Evolutionary conservation across 148 eudicot species (phyloP), one percentile per base, ranked within the genome.

Genomic region (Diospyros kaki): DNA sequence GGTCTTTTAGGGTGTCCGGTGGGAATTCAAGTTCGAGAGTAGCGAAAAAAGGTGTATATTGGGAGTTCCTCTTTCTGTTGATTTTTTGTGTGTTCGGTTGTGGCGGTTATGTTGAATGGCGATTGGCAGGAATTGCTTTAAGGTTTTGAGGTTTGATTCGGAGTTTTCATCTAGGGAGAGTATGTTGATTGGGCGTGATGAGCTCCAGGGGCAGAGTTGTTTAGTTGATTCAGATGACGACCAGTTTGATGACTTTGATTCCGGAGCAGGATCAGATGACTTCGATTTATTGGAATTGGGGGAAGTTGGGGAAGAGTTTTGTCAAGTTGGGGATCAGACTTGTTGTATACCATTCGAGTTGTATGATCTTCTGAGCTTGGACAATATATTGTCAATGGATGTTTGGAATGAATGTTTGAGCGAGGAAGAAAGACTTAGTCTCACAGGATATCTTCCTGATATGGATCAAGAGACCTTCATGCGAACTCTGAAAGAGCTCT

Each of bases 221-320:
- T 42, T 51, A 2, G 82, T 81, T 10, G 94, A 85, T 69, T 89
- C 91, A 2, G 94, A 73, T 42, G 96, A 93, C 60, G 71, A 68
- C 1, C 92, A 88, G 39, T 86, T 80, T 56, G 96, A 92, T 85
- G 98, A 95, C 70, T 91, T 94, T 82, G 99, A 95, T 84, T 95
- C 99, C 1, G 99, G 99, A 73, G 94, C 93, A 0, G 99, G 99
- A 50, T 95, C 99, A 0, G 99, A 95, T 75, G 99, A 95, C 78
- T 92, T 86, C 68, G 99, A 95, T 83, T 83, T 91, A 83, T 79
- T 93, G 81, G 97, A 95, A 51, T 81, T 95, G 72, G 99, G 99
- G 72, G 96, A 93, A 73, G 80, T 84, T 6, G 91, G 94, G 64
- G 89, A 93, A 2, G 99, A 95, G 84, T 91, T 89, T 80, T 92